Percentiles rank a stretch among this genome's conserved stretches.
Conservation (phyloP, 2,329 filamentous ascomycete genomes). For the Calycina herbarum region DNA sequence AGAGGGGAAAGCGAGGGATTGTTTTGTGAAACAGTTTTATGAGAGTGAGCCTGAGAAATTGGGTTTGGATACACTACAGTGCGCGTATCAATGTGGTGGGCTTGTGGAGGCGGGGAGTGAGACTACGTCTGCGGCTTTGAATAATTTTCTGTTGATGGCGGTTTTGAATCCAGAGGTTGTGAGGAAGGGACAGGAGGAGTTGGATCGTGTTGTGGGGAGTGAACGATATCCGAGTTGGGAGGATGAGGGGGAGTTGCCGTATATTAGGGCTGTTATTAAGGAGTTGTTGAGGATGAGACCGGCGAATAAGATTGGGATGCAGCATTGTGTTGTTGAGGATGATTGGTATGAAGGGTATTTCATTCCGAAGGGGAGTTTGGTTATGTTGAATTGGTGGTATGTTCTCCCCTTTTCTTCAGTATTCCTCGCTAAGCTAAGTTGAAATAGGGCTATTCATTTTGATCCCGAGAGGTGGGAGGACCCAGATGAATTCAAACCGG, state of each 20-base stretch:
- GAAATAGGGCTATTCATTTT: slow-evolving; percentile 38
- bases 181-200: slow-evolving; percentile 41
- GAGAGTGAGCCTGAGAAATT: slow-evolving; percentile 41
- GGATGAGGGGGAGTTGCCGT: slow-evolving; percentile 42
- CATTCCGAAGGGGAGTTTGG: slow-evolving; percentile 42
- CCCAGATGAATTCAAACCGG: slow-evolving; percentile 46
- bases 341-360: slow-evolving; percentile 39
- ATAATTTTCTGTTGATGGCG: slow-evolving; percentile 41
- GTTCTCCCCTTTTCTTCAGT: background rate
- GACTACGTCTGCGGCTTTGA: slow-evolving; percentile 36
- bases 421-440: background rate
- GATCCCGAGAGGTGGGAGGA: slow-evolving; percentile 42
- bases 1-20: slow-evolving; percentile 40
- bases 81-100: slow-evolving; percentile 46
- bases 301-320: slow-evolving; percentile 32
- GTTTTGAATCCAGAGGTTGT: slow-evolving; percentile 40
- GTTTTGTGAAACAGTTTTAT: slow-evolving; percentile 47
- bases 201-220: slow-evolving; percentile 42
- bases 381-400: slow-evolving; percentile 42
- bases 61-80: slow-evolving; percentile 45
- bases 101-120: slow-evolving; percentile 44
- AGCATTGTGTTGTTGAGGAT: slow-evolving; percentile 37
- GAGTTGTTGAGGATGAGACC: slow-evolving; percentile 46
- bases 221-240: slow-evolving; percentile 39
- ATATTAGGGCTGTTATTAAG: slow-evolving; percentile 44